Conservation (phyloP, 768 basidiomycete species). For the Leucosporidium scottii region DNA sequence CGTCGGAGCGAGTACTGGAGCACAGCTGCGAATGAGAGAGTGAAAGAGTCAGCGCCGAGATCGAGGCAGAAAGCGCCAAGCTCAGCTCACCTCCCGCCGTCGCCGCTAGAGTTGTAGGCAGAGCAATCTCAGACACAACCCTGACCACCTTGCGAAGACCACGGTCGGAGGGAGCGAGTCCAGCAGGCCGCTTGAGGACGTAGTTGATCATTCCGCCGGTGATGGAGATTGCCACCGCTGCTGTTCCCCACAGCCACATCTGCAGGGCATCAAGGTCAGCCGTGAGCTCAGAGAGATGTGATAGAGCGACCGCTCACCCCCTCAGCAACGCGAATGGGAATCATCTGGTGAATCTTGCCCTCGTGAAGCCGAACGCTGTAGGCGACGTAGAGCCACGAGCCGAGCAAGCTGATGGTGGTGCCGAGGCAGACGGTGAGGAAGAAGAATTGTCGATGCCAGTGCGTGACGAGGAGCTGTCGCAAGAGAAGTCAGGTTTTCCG, state of each 20-base stretch:
- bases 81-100: neutral
- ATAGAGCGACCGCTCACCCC: neutral
- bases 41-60: no score
- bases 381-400: slow-evolving; percentile 2
- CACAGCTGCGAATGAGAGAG: no score
- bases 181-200: neutral
- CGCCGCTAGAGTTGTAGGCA: neutral
- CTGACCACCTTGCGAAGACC: neutral
- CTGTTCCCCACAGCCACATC: neutral
- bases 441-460: neutral
- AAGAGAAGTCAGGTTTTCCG: neutral
- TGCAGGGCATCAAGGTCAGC: no score
- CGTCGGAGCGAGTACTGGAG: no score
- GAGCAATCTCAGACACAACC: neutral
- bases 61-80: neutral
- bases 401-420: neutral
- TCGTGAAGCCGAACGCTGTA: neutral
- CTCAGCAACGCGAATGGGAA: neutral
- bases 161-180: neutral
- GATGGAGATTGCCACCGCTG: neutral
- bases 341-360: neutral
- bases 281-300: no score
- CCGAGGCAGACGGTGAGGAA: neutral
- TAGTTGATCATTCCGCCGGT: neutral
- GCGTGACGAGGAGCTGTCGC: neutral